A percentile compares a stretch with the other conserved stretches of the same genome.
phyloP scores from a whole-genome alignment of 352 stramenopile genomes.

The Phytophthora lateralis region DNA sequence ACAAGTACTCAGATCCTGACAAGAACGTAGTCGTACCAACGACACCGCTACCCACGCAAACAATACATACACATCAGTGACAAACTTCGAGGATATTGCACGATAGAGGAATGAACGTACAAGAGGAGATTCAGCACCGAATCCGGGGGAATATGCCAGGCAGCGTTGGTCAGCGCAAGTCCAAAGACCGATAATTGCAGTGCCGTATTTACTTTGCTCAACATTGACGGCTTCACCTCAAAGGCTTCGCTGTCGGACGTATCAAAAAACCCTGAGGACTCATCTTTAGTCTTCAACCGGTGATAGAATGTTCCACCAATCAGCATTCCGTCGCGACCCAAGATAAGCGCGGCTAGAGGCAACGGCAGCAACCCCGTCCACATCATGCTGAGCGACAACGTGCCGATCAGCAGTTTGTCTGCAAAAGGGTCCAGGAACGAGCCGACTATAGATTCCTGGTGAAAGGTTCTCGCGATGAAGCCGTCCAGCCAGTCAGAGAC shows the following conservation, averaged over 20 bases:
- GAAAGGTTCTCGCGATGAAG: constrained; percentile 76
- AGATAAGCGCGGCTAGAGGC: constrained; percentile 68
- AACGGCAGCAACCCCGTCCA: constrained; percentile 67
- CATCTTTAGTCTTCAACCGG: constrained; percentile 73
- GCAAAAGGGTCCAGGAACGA: constrained; percentile 85
- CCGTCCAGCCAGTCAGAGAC: constrained; percentile 85
- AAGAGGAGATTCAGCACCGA: constrained; percentile 64
- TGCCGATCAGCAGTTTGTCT: constrained; percentile 82
- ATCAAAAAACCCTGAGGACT: constrained; percentile 77
- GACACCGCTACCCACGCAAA: constrained; percentile 44
- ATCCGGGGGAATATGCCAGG: constrained; percentile 69
- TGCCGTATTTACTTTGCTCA: constrained; percentile 85
- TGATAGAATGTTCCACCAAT: constrained; percentile 82
- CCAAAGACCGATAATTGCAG: constrained; percentile 80
- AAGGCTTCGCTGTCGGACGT: constrained; percentile 74
- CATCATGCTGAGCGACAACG: constrained; percentile 78
- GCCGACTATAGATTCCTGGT: constrained; percentile 81
- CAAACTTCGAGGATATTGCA: constrained; percentile 5
- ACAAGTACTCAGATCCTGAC: constrained; percentile 79
- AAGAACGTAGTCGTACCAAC: constrained; percentile 78
- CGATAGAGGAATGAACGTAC: constrained; percentile 48
- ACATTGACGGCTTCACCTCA: constrained; percentile 67
- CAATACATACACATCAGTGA: constrained; percentile 5
- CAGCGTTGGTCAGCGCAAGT: constrained; percentile 72
- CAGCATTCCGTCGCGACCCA: constrained; percentile 75